Percentiles rank a stretch among this genome's conserved stretches.
These are phyloP conservation scores for Gossypium rotundifolium DNA, from an alignment of 345 rosid species.

Conservation along the genomic window DNA sequence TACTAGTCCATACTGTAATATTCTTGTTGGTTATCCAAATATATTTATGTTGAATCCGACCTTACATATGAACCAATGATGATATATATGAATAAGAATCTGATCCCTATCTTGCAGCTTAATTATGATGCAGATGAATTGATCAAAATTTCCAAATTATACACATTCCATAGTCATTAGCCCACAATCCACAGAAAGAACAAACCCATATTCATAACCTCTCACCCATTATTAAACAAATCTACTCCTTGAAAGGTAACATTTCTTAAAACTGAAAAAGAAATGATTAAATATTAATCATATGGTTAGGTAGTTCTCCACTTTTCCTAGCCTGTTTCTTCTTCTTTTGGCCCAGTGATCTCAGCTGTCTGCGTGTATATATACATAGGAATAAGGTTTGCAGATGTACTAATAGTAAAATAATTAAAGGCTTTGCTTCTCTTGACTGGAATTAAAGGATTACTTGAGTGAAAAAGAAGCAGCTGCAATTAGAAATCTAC, in stretches of 20 bases:
- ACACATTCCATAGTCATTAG: neutral
- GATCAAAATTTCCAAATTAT: neutral
- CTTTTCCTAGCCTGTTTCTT: neutral
- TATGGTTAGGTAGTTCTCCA: neutral
- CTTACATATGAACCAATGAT: neutral
- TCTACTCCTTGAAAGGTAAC: neutral
- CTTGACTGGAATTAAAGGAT: neutral
- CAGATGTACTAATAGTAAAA: neutral
- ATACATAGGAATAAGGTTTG: neutral
- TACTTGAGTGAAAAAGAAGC: neutral
- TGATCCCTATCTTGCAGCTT: neutral
- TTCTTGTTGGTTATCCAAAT: too few relatives aligned
- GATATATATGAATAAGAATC: neutral
- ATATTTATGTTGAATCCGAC: too few relatives aligned
- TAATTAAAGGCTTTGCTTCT: neutral
- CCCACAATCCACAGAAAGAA: neutral
- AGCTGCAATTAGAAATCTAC: neutral
- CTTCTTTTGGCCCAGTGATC: neutral
- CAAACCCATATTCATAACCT: neutral
- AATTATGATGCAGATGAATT: neutral
- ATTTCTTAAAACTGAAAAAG: neutral
- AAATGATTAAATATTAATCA: neutral
- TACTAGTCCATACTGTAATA: neutral
- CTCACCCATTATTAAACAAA: neutral
- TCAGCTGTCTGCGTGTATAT: neutral